Base-by-base conservation (phyloP, 495 filamentous ascomycete genomes). In the Aspergillus cristatus region DNA sequence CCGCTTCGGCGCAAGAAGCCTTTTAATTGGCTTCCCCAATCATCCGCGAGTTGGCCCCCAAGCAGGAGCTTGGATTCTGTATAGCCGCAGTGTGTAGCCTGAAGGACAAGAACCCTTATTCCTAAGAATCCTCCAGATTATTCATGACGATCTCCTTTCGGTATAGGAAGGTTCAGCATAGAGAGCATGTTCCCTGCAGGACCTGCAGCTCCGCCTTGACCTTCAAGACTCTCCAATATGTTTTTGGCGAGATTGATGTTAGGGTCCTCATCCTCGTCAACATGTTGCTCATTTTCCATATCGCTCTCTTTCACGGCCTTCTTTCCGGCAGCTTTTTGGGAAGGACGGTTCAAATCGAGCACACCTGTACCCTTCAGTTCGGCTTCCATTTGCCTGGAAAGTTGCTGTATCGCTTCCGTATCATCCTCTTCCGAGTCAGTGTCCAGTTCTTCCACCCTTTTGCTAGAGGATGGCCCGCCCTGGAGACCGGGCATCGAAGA, bases 201-300 rank as follows among this genome's bases (percentile, higher is more conserved):
- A 0, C 90, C 90, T 10, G 87, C 67, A 60, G 82, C 72, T 26
- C 90, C 90, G 4, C 65, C 85, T 54, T 96, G 89, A 18, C 80
- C 78, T 47, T 94, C 91, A 51, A 97, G 86, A 51, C 82, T 85
- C 61, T 94, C 84, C n/a, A 96, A 64, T 15, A 96, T 58, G 51
- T 95, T 96, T 54, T 85, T 86, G 25, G 84, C 89, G 4, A 98
- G 72, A 34, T 89, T 87, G 52, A 85, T 83, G 48, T 95, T 86
- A 30, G 86, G 74, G 41, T 89, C 71, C 8, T 88, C 70, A 40
- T 80, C 81, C 12, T 71, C 62, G 0, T 62, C 65, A 33, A 60
- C 53, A 7, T 47, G 54, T 14, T 42, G 47, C 14, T 53, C 51
- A 13, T 68, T 65, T 26, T 40, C 28, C 14, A 45, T 45, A 3